These are phyloP conservation scores for Coemansia nantahalensis DNA, from an alignment of 192 early-diverging fungal species.

Conservation along the genomic window DNA sequence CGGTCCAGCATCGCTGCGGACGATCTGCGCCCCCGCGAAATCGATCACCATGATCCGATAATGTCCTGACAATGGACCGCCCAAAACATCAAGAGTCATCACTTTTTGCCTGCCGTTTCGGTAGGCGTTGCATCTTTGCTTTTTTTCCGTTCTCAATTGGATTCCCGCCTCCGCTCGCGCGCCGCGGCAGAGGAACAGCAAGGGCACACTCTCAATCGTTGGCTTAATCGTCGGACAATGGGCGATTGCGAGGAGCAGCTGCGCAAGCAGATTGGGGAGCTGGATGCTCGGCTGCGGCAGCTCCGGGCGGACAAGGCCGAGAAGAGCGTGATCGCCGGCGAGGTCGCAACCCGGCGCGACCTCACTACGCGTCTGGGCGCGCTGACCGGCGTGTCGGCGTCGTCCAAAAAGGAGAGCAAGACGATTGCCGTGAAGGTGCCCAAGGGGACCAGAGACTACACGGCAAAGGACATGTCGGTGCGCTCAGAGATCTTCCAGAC, in stretches of 20 bases:
- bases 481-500: constrained; percentile 88
- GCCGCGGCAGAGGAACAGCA: too few relatives aligned
- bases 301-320: constrained; percentile 63
- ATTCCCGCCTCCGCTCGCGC: too few relatives aligned
- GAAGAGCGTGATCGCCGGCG: constrained; percentile 56
- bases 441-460: constrained; percentile 95
- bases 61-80: too few relatives aligned
- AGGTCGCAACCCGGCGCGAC: constrained; percentile 55
- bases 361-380: constrained; percentile 63
- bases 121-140: too few relatives aligned
- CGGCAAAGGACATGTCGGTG: constrained; percentile 96
- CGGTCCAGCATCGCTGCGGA: too few relatives aligned
- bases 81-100: too few relatives aligned
- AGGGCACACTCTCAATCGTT: too few relatives aligned
- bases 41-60: too few relatives aligned
- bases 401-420: constrained; percentile 21
- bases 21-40: too few relatives aligned
- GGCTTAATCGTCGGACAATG: constrained; percentile 8
- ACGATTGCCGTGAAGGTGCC: constrained; percentile 72
- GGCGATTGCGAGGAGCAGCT: constrained; percentile 33
- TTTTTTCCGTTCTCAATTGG: too few relatives aligned
- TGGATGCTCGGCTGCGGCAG: constrained; percentile 59
- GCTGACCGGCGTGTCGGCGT: constrained; percentile 22
- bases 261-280: constrained; percentile 55
- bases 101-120: too few relatives aligned